phyloP scores from a whole-genome alignment of 495 filamentous ascomycete species.

The Wilcoxina mikolae region DNA sequence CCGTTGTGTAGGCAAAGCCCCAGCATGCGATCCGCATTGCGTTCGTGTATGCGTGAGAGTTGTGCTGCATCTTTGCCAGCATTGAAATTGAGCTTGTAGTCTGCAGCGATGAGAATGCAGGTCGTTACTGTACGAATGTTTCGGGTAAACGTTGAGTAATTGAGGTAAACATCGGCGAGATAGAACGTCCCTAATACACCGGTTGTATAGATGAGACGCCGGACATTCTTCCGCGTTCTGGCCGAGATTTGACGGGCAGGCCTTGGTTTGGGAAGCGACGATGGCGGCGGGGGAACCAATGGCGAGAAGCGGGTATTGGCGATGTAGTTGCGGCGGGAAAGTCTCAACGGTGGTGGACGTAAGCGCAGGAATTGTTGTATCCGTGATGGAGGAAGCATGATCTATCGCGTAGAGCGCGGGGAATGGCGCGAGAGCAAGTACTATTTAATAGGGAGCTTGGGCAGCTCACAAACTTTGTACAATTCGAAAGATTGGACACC shows the following conservation, averaged over 20 bases:
- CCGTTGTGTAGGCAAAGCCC: slow-evolving; percentile 71
- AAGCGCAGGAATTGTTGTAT: not conserved
- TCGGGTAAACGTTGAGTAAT: slow-evolving; percentile 62
- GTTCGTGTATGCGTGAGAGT: slow-evolving; percentile 56
- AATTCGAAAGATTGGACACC: no score
- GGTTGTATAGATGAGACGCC: slow-evolving; percentile 52
- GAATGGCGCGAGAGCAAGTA: not conserved
- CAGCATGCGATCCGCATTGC: slow-evolving; percentile 69
- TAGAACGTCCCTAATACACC: slow-evolving; percentile 45
- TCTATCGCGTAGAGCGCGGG: not conserved
- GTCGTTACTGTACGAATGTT: slow-evolving; percentile 66
- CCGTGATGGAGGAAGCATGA: not conserved
- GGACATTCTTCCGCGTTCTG: slow-evolving; percentile 57
- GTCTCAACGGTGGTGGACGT: not conserved
- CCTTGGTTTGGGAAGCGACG: slow-evolving; percentile 59
- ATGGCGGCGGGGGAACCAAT: slow-evolving; percentile 53
- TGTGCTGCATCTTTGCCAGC: slow-evolving; percentile 49
- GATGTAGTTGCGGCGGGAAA: not conserved
- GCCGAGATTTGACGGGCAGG: slow-evolving; percentile 47
- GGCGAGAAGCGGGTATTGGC: not conserved
- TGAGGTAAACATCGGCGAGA: slow-evolving; percentile 52
- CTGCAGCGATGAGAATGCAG: slow-evolving; percentile 66
- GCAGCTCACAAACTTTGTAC: not conserved
- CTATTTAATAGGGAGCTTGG: not conserved
- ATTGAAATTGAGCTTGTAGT: slow-evolving; percentile 95